These are phyloP conservation scores for Coleophoma cylindrospora DNA, from an alignment of 2,329 filamentous ascomycete species.

Conservation along the genomic window DNA sequence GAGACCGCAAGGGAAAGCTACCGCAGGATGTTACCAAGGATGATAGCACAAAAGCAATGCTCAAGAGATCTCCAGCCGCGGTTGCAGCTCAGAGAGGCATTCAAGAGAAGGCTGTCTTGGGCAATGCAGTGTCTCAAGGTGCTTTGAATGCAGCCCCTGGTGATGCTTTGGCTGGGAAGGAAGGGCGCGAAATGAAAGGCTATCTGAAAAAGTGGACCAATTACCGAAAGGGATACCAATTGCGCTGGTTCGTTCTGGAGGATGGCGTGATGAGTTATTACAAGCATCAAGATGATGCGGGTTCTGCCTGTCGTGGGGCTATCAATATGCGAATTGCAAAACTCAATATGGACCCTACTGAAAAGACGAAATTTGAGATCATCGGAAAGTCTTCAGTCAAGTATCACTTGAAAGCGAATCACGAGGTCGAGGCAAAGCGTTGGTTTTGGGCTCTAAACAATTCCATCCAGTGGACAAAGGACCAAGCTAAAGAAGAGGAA, in stretches of 20 bases:
- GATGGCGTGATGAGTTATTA: slow-evolving; percentile 98
- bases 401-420: slow-evolving; percentile 95
- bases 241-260: slow-evolving; percentile 96
- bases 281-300: slow-evolving; percentile 97
- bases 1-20: slow-evolving; percentile 91
- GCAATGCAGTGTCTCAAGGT: slow-evolving; percentile 55
- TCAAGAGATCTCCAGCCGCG: slow-evolving; percentile 92
- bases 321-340: slow-evolving; percentile 98
- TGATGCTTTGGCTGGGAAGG: slow-evolving; percentile 68
- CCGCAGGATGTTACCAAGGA: slow-evolving; percentile 97
- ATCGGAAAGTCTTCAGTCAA: slow-evolving; percentile 98
- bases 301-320: slow-evolving; percentile 90
- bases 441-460: slow-evolving; percentile 99
- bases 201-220: slow-evolving; percentile 99
- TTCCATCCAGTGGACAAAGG: slow-evolving; percentile 96
- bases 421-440: slow-evolving; percentile 94
- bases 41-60: slow-evolving; percentile 77
- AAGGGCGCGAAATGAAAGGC: slow-evolving; percentile 94
- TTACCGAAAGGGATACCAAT: slow-evolving; percentile 93
- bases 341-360: slow-evolving; percentile 92
- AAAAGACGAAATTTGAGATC: slow-evolving; percentile 97
- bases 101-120: slow-evolving; percentile 93
- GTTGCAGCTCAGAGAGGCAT: slow-evolving; percentile 92
- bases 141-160: slow-evolving; percentile 47
- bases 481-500: slow-evolving; percentile 90